Evolutionary conservation across 331 rosid genomes (phyloP).

Genomic region (Spiraea crenata): DNA sequence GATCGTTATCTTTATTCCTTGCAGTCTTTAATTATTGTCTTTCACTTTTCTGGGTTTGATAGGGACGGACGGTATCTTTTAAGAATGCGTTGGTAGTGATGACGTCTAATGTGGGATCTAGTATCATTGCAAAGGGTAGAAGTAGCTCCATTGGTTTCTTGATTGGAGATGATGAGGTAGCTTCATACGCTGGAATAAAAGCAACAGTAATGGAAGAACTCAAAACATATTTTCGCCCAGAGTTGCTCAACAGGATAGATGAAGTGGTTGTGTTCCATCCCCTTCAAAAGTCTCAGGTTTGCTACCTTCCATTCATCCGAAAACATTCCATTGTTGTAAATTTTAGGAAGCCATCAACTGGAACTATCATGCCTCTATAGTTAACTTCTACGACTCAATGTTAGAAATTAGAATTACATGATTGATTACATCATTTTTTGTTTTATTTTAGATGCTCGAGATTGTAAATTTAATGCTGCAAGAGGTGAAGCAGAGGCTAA

Average conservation of each 20-base stretch:
- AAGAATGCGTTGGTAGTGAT: constrained; percentile 84
- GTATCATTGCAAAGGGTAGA: constrained; percentile 76
- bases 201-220: constrained; percentile 74
- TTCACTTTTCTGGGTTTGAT: constrained; percentile 27
- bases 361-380: background rate
- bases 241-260: constrained; percentile 85
- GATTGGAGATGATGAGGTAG: constrained; percentile 48
- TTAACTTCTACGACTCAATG: background rate
- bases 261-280: constrained; percentile 83
- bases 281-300: constrained; percentile 82
- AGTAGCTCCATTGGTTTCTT: constrained; percentile 61
- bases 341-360: background rate
- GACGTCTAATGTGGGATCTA: constrained; percentile 95
- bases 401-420: background rate
- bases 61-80: constrained; percentile 88
- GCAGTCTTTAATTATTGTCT: constrained; percentile 16
- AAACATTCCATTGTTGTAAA: background rate
- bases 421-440: constrained; percentile 3
- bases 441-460: constrained; percentile 55
- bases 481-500: constrained; percentile 65
- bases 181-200: constrained; percentile 72
- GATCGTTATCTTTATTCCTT: background rate
- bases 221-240: constrained; percentile 83
- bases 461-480: constrained; percentile 59
- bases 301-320: constrained; percentile 24